Conservation (phyloP, 2,329 filamentous ascomycete species). For the Whalleya microplaca region DNA sequence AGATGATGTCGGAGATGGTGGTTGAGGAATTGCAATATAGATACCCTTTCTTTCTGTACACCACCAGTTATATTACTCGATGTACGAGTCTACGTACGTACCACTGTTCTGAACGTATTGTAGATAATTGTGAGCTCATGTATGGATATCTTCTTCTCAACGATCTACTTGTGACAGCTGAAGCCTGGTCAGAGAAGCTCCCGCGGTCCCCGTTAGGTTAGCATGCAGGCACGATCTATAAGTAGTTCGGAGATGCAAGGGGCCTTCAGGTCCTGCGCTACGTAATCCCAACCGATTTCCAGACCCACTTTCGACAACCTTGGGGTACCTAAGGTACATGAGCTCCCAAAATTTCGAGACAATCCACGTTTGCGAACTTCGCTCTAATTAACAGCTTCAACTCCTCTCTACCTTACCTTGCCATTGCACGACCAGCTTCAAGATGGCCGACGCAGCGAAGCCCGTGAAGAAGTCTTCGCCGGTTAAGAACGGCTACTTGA, state of each 20-base stretch:
- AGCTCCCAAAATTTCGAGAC: conserved; percentile 7
- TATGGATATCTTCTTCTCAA: no score
- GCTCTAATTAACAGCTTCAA: not conserved
- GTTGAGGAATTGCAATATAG: not conserved
- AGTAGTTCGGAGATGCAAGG: no score
- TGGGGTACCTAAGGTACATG: not conserved
- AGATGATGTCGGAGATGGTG: not conserved
- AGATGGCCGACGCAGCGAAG: conserved; percentile 29
- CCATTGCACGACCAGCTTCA: conserved; percentile 7
- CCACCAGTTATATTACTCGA: no score
- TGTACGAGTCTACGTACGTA: no score
- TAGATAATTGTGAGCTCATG: no score
- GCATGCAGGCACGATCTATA: no score
- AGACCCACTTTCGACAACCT: conserved; percentile 4
- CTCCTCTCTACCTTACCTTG: not conserved
- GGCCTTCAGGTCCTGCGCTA: not conserved
- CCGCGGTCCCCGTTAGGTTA: not conserved
- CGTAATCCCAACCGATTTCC: conserved; percentile 6
- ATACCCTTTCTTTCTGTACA: not conserved
- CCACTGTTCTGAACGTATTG: no score
- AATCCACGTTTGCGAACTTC: not conserved
- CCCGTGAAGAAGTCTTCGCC: conserved; percentile 42
- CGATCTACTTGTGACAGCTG: no score
- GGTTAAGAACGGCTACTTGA: conserved; percentile 70
- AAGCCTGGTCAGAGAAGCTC: not conserved